phyloP scores from a whole-genome alignment of 2,329 filamentous ascomycete genomes.

The Gnomoniopsis smithogilvyi region DNA sequence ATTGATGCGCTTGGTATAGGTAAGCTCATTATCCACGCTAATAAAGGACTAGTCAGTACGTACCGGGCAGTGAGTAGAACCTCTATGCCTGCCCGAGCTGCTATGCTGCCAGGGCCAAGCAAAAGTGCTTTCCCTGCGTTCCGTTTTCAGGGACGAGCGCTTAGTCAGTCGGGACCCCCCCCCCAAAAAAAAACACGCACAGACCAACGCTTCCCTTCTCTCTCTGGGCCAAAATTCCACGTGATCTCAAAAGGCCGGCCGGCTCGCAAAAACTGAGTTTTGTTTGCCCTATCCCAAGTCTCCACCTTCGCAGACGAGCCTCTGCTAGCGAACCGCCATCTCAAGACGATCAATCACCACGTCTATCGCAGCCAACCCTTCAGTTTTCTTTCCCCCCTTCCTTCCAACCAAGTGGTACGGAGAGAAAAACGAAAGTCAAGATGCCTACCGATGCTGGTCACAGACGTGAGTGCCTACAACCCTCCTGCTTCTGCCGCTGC shows the following conservation, averaged over 20 bases:
- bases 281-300: neutral
- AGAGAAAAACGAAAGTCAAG: conserved; percentile 46
- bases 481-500: neutral
- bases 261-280: neutral
- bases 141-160: no score
- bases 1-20: no score
- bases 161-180: no score
- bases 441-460: conserved; percentile 88
- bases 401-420: conserved; percentile 32
- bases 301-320: neutral
- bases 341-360: conserved; percentile 23
- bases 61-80: no score
- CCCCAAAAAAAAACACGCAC: neutral
- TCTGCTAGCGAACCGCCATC: neutral
- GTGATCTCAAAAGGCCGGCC: neutral
- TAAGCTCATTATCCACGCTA: no score
- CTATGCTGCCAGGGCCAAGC: no score
- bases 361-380: conserved; percentile 31
- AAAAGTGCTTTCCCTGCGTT: no score
- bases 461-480: conserved; percentile 68
- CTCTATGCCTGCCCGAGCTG: no score
- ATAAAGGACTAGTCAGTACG: no score
- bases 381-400: conserved; percentile 44
- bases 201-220: neutral
- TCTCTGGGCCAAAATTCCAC: neutral